These are phyloP conservation scores for Pulveroboletus sp. DNA, from an alignment of 768 basidiomycete genomes.

Conservation along the genomic window DNA sequence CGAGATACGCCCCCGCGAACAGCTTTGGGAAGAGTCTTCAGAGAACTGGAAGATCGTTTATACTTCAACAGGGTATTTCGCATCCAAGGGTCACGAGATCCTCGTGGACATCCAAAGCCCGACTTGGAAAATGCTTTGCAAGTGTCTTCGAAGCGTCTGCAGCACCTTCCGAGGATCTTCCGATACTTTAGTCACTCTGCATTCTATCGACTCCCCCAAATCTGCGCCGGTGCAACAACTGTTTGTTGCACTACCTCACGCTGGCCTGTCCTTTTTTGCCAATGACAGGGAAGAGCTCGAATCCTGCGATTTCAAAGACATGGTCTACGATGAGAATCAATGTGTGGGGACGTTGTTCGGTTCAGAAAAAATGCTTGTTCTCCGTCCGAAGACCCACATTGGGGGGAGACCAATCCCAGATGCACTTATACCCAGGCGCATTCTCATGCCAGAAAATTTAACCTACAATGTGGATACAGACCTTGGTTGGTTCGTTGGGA, in stretches of 20 bases:
- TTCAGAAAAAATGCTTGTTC: neutral
- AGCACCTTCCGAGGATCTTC: neutral
- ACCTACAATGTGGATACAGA: neutral
- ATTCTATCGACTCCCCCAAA: neutral
- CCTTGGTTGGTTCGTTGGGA: neutral
- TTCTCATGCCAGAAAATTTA: neutral
- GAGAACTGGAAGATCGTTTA: slow-evolving; percentile 12
- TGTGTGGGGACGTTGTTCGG: neutral
- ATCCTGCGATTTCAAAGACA: neutral
- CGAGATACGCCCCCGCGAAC: neutral
- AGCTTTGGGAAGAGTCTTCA: slow-evolving; percentile 1
- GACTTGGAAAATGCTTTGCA: slow-evolving; percentile 18
- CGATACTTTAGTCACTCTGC: slow-evolving; percentile 11
- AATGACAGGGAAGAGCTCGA: neutral
- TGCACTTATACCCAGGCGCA: neutral
- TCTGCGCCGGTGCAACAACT: neutral
- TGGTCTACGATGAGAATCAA: neutral
- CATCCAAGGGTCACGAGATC: neutral
- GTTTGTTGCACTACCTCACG: neutral
- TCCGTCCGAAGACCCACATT: neutral
- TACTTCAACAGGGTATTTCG: neutral
- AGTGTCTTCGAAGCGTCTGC: slow-evolving; percentile 7
- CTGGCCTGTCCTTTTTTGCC: neutral
- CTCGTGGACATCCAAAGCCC: slow-evolving; percentile 20
- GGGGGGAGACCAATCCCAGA: neutral